phyloP scores from a whole-genome alignment of 306 rosid species.

The Pterocarpus santalinus region DNA sequence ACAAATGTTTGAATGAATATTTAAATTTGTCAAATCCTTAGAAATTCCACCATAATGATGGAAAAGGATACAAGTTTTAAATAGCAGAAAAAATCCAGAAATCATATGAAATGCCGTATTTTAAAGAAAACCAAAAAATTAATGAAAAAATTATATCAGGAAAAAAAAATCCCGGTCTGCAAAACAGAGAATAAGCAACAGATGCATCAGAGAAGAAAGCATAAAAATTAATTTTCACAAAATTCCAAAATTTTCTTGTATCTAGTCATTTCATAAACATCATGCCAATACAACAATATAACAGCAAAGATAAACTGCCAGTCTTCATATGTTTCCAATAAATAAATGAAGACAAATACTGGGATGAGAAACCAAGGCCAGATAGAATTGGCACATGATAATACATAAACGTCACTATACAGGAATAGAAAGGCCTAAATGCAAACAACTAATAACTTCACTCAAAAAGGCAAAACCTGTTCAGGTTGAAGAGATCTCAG shows the following conservation, averaged over 20 bases:
- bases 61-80: constrained; percentile 11
- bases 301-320: background rate
- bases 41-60: constrained; percentile 29
- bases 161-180: background rate
- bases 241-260: constrained; percentile 15
- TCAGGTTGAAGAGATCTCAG: constrained; percentile 94
- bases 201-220: constrained; percentile 20
- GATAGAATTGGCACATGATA: constrained; percentile 22
- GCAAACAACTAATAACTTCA: constrained; percentile 23
- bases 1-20: constrained; percentile 23
- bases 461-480: constrained; percentile 62
- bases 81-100: background rate
- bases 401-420: constrained; percentile 7
- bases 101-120: background rate
- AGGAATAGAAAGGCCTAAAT: background rate
- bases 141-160: constrained; percentile 5
- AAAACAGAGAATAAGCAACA: constrained; percentile 11
- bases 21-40: constrained; percentile 1
- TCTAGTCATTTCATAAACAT: constrained; percentile 2
- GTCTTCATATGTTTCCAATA: constrained; percentile 23
- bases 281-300: background rate
- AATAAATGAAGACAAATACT: constrained; percentile 36
- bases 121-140: constrained; percentile 20
- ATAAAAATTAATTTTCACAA: constrained; percentile 15
- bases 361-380: constrained; percentile 30